A percentile compares a stretch with the other conserved stretches of the same genome.
These are phyloP conservation scores for Colletotrichum acutatum DNA, from an alignment of 2,329 filamentous ascomycete species.

Conservation along the genomic window DNA sequence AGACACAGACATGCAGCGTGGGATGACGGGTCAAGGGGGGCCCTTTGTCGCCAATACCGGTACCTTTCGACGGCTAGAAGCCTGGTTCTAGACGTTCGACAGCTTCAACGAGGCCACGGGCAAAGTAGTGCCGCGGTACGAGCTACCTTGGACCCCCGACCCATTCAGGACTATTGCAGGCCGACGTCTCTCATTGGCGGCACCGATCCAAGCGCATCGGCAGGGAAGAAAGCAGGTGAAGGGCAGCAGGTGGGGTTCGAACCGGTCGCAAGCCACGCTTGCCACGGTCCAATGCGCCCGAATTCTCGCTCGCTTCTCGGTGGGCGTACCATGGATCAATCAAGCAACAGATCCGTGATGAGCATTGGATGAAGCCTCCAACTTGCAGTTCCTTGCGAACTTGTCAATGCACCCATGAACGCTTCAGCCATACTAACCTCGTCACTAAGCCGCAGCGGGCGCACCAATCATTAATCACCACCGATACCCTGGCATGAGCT, in stretches of 20 bases:
- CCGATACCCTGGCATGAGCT: constrained; percentile 19
- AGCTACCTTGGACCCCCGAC: not conserved
- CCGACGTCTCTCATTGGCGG: constrained; percentile 25
- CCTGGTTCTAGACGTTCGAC: constrained; percentile 13
- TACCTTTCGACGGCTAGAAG: not conserved
- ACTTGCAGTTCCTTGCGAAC: constrained; percentile 10
- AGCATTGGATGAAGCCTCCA: constrained; percentile 19
- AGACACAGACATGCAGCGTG: constrained; percentile 21
- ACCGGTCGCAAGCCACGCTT: constrained; percentile 24
- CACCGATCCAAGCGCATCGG: not conserved
- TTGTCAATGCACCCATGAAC: not conserved
- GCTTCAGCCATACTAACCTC: not conserved
- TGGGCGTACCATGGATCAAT: constrained; percentile 25
- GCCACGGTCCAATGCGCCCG: constrained; percentile 15
- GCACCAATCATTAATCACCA: constrained; percentile 11
- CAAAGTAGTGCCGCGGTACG: constrained; percentile 1
- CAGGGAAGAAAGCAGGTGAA: constrained; percentile 24
- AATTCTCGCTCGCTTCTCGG: constrained; percentile 26
- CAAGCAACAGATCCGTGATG: constrained; percentile 33
- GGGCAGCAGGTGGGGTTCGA: constrained; percentile 5
- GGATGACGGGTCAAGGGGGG: constrained; percentile 6
- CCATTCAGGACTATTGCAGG: constrained; percentile 6
- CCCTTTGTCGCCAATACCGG: constrained; percentile 9
- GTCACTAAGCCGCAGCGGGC: not conserved
- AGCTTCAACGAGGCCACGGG: not conserved